These are phyloP conservation scores for Macrolepiota dolichaula DNA, from an alignment of 768 basidiomycete genomes.

Conservation along the genomic window DNA sequence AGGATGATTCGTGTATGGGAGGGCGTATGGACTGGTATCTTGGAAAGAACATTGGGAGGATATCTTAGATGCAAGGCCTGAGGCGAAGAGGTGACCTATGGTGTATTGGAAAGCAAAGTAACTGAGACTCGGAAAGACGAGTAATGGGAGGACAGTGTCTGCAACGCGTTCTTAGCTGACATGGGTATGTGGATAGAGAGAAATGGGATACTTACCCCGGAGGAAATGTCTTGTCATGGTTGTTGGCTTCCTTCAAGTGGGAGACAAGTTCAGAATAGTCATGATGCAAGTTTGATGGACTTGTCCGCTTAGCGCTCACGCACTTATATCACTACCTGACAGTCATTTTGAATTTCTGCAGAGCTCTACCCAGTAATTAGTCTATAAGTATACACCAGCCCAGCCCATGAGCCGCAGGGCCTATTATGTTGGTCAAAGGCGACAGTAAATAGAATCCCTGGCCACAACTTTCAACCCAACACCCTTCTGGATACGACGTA, in stretches of 20 bases:
- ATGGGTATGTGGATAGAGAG: neutral
- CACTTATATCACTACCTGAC: neutral
- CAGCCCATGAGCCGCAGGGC: neutral
- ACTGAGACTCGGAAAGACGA: constrained; percentile 36
- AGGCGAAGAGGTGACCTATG: constrained; percentile 27
- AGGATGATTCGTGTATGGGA: constrained; percentile 36
- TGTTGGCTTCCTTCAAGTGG: neutral
- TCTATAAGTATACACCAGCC: neutral
- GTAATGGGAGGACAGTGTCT: constrained; percentile 27
- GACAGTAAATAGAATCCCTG: neutral
- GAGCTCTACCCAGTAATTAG: neutral
- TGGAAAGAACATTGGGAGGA: constrained; percentile 29
- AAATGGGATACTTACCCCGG: constrained; percentile 5
- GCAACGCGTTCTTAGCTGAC: neutral
- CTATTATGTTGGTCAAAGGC: neutral
- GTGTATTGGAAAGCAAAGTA: constrained; percentile 31
- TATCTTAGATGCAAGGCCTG: constrained; percentile 26
- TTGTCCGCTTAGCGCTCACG: neutral
- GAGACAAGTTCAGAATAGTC: neutral
- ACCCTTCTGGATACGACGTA: neutral
- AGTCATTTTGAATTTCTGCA: neutral
- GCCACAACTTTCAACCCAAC: no score
- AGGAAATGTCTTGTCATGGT: constrained; percentile 10
- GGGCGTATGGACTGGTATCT: constrained; percentile 25
- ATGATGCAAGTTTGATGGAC: neutral